phyloP scores from a whole-genome alignment of 2,329 filamentous ascomycete species.

The Colletotrichum sp. region DNA sequence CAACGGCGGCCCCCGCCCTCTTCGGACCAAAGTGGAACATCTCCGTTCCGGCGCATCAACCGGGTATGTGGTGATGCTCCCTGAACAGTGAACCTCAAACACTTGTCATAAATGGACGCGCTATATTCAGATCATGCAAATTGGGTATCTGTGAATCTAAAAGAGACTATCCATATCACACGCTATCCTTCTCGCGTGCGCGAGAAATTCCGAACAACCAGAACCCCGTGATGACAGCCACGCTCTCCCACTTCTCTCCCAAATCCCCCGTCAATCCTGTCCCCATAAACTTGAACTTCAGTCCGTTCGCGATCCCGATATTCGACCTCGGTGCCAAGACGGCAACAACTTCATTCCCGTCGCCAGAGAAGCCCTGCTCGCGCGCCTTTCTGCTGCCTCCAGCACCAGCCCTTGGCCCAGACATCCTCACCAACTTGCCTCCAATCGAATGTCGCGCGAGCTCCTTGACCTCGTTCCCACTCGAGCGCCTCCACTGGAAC shows the following conservation, averaged over 20 bases:
- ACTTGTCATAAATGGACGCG: fast-evolving
- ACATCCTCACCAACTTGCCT: not conserved
- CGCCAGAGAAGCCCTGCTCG: not conserved
- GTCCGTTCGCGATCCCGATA: not conserved
- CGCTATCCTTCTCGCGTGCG: not conserved
- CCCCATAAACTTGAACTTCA: not conserved
- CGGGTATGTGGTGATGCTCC: fast-evolving
- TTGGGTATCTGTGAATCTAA: not conserved
- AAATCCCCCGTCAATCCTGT: not conserved
- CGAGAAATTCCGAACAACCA: not conserved
- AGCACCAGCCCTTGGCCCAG: not conserved
- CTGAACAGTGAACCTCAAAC: fast-evolving
- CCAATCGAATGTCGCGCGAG: not conserved
- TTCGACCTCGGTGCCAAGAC: not conserved
- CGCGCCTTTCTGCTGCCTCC: not conserved
- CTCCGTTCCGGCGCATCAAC: not conserved
- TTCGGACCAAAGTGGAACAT: not conserved
- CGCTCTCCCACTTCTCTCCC: not conserved
- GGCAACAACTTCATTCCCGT: not conserved
- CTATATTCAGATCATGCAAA: not conserved
- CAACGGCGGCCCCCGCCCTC: not conserved
- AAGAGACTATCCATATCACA: fast-evolving
- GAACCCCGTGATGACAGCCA: not conserved
- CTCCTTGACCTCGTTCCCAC: not conserved
- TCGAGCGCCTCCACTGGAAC: not conserved